phyloP scores from a whole-genome alignment of 257 asterid genomes.

The Plantago elongata region DNA sequence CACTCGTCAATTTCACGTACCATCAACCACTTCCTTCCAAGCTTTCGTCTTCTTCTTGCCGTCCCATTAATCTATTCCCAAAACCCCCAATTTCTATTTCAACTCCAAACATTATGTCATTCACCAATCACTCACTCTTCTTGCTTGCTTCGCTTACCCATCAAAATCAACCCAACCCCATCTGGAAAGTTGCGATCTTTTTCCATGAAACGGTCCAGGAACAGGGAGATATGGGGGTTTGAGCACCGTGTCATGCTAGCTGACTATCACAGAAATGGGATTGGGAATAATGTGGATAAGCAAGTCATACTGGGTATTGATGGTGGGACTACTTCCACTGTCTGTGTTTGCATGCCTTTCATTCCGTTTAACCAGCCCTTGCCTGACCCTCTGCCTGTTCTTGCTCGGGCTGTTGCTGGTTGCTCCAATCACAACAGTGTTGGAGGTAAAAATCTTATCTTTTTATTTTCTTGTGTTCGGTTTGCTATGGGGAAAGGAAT shows the following conservation, averaged over 20 bases:
- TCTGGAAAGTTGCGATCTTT: conserved; percentile 8
- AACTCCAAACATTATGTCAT: conserved; percentile 13
- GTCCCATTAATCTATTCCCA: conserved; percentile 29
- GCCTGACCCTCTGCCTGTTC: conserved; percentile 65
- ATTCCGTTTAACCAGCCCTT: conserved; percentile 34
- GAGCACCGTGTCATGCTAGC: conserved; percentile 36
- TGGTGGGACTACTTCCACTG: conserved; percentile 74
- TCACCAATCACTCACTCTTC: neutral
- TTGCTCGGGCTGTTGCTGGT: conserved; percentile 76
- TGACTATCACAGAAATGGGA: conserved; percentile 19
- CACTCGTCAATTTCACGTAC: conserved; percentile 37
- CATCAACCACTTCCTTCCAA: conserved; percentile 28
- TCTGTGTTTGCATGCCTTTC: conserved; percentile 68
- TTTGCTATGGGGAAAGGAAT: neutral
- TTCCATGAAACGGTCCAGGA: conserved; percentile 28
- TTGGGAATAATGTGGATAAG: conserved; percentile 19
- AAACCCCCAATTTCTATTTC: conserved; percentile 19
- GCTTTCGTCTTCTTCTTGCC: conserved; percentile 37
- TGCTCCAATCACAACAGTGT: conserved; percentile 85
- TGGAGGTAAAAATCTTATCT: conserved; percentile 42
- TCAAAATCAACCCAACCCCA: neutral
- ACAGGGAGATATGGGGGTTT: conserved; percentile 38
- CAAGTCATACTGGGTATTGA: conserved; percentile 69
- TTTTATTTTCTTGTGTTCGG: neutral
- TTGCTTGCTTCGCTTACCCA: neutral